phyloP scores from a whole-genome alignment of 148 eudicot genomes.

The Rhododendron ovatum region DNA sequence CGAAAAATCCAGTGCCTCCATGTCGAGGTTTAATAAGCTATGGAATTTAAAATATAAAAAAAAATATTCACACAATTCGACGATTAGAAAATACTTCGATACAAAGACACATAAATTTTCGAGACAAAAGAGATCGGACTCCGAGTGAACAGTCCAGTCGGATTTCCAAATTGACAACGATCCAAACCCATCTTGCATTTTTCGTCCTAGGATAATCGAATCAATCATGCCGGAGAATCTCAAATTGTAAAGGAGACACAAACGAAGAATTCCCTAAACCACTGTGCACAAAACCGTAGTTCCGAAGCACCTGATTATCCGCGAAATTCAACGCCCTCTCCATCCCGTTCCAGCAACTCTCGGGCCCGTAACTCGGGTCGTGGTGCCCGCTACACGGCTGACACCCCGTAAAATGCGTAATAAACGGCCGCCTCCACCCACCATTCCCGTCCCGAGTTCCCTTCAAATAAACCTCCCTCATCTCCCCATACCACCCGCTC shows the following conservation, averaged over 20 bases:
- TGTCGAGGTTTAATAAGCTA: accelerated
- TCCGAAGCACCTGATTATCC: neutral
- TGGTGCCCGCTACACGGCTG: conserved; percentile 17
- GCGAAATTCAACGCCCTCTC: conserved; percentile 15
- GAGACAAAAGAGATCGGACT: too few species aligned
- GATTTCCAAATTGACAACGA: neutral
- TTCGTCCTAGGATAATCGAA: neutral
- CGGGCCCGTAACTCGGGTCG: neutral
- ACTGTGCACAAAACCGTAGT: neutral
- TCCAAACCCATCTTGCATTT: neutral
- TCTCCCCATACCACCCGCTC: neutral
- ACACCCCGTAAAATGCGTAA: conserved; percentile 23
- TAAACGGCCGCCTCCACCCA: conserved; percentile 15
- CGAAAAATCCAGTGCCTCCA: accelerated
- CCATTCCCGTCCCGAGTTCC: neutral
- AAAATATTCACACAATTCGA: too few species aligned
- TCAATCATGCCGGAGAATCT: neutral
- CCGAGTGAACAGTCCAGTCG: too few species aligned
- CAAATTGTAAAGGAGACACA: neutral
- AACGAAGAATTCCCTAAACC: neutral
- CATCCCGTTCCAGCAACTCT: conserved; percentile 12
- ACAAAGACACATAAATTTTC: too few species aligned
- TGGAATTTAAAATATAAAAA: too few species aligned
- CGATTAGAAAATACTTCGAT: accelerated
- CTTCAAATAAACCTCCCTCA: conserved; percentile 10